Evolutionary conservation across 73 alveolate species (phyloP).

Genomic region (Blepharisma stoltei): DNA sequence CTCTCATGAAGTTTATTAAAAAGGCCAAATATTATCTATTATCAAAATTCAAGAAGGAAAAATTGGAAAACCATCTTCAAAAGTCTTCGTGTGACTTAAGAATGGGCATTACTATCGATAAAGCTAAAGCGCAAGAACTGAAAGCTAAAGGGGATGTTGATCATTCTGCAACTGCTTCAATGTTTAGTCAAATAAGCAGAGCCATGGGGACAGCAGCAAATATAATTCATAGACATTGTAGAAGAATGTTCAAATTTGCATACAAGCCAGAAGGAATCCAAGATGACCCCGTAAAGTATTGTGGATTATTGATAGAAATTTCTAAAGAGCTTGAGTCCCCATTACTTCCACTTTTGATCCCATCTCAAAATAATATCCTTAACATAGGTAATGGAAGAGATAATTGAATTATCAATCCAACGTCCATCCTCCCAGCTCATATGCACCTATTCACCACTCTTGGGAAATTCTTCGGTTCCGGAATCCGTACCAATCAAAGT

Average conservation of each 20-base stretch:
- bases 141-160: no score
- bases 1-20: no score
- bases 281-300: conserved; percentile 75
- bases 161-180: no score
- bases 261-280: conserved; percentile 78
- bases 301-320: conserved; percentile 68
- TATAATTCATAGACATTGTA: conserved; percentile 46
- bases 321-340: conserved; percentile 72
- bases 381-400: conserved; percentile 77
- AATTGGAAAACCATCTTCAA: no score
- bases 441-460: conserved; percentile 71
- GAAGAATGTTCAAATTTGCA: conserved; percentile 50
- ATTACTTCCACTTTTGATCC: conserved; percentile 71
- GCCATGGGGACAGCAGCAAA: no score
- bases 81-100: no score
- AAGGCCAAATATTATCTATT: no score
- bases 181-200: no score
- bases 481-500: conserved; percentile 65
- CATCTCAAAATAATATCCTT: conserved; percentile 72
- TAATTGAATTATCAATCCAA: conserved; percentile 83
- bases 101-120: no score
- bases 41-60: no score
- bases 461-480: conserved; percentile 81
- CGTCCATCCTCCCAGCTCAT: conserved; percentile 59
- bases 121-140: no score